phyloP scores from a whole-genome alignment of 257 asterid genomes.

The Rehmannia glutinosa region DNA sequence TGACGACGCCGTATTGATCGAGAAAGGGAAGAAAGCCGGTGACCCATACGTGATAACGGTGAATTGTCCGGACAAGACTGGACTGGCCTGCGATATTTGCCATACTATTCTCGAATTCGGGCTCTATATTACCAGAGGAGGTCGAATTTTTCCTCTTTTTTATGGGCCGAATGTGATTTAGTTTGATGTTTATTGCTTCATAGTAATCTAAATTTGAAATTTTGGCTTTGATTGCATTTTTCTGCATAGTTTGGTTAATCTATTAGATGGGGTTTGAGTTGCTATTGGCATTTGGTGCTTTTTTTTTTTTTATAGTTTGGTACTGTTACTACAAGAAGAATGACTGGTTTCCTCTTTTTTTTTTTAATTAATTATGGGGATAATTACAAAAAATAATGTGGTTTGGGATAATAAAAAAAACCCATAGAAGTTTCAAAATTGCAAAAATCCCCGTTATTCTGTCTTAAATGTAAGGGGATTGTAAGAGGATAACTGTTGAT shows the following conservation, averaged over 20 bases:
- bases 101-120: constrained; percentile 60
- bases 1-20: constrained; percentile 65
- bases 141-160: constrained; percentile 27
- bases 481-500: too few relatives aligned
- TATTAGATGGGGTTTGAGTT: not conserved
- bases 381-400: too few relatives aligned
- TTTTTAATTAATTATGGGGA: too few relatives aligned
- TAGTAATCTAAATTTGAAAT: not conserved
- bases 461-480: too few relatives aligned
- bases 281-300: not conserved
- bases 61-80: constrained; percentile 60
- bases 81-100: constrained; percentile 73
- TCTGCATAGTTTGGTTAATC: not conserved
- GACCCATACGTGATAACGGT: constrained; percentile 64
- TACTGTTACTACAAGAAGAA: too few relatives aligned
- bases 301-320: not conserved
- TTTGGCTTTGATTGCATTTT: not conserved
- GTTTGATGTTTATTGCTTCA: not conserved
- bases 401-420: too few relatives aligned
- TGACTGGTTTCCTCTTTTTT: too few relatives aligned
- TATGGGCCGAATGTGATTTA: not conserved
- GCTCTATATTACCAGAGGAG: constrained; percentile 58
- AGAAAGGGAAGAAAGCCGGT: constrained; percentile 53
- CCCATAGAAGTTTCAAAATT: too few relatives aligned
- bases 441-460: too few relatives aligned